A percentile compares a stretch with the other conserved stretches of the same genome.
Evolutionary conservation across 352 stramenopile genomes (phyloP).

Genomic region (Pythium guiyangense): DNA sequence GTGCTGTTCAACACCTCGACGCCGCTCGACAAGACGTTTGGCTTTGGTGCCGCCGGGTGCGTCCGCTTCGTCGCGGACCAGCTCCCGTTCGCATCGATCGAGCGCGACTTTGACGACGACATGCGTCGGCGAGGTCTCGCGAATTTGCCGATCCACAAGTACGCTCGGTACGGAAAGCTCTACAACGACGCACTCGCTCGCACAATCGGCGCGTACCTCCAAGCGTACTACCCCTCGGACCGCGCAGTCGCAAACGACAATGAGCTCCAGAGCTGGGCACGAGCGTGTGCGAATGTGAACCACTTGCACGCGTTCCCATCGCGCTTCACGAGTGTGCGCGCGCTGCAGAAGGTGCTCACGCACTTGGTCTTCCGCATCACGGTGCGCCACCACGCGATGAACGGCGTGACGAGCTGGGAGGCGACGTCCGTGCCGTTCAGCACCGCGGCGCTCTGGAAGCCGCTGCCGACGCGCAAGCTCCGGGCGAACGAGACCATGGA

Average conservation of each 20-base stretch:
- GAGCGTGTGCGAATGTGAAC: constrained; percentile 5
- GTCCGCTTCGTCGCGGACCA: constrained; percentile 20
- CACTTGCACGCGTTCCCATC: constrained; percentile 24
- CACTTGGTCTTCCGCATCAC: no score
- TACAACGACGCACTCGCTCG: not conserved
- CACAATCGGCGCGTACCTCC: not conserved
- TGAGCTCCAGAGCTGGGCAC: constrained; percentile 29
- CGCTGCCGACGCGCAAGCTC: no score
- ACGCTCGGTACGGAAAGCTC: constrained; percentile 4
- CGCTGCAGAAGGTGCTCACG: no score
- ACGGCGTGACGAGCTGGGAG: no score
- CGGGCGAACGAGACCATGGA: no score
- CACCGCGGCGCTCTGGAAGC: no score
- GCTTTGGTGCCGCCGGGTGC: constrained; percentile 29
- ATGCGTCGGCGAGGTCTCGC: constrained; percentile 3
- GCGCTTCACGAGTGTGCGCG: not conserved
- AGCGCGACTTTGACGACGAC: constrained; percentile 3
- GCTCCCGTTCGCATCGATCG: not conserved
- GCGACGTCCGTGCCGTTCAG: no score
- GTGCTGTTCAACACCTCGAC: constrained; percentile 40
- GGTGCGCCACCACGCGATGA: no score
- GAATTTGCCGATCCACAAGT: constrained; percentile 8
- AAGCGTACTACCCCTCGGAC: not conserved
- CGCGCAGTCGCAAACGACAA: constrained; percentile 1
- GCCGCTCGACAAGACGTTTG: constrained; percentile 37